phyloP scores from a whole-genome alignment of 2,329 filamentous ascomycete genomes.

The Colletotrichum navitas region DNA sequence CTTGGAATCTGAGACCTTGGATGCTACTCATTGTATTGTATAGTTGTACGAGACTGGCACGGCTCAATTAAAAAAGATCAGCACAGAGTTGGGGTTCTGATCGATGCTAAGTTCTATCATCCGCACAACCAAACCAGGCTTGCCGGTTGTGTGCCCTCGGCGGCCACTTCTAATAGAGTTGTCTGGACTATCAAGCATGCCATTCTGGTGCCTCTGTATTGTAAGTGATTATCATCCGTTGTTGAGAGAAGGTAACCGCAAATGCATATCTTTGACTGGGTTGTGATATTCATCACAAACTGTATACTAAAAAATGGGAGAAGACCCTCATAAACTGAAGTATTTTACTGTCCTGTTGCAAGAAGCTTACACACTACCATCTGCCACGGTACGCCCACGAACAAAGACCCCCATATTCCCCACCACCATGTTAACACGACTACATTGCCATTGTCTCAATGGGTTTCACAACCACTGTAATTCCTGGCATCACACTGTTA shows the following conservation, averaged over 20 bases:
- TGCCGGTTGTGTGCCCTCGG: neutral
- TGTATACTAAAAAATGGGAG: neutral
- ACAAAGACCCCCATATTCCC: neutral
- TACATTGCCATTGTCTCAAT: no score
- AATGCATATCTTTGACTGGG: neutral
- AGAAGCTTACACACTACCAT: neutral
- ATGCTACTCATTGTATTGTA: neutral
- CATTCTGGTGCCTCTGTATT: neutral
- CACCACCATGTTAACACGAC: neutral
- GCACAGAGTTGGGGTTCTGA: accelerated
- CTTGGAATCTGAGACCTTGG: neutral
- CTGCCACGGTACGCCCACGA: neutral
- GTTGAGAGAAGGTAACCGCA: neutral
- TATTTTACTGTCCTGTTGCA: no score
- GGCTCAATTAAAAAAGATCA: neutral
- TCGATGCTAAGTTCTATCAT: neutral
- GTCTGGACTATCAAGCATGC: neutral
- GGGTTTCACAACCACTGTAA: neutral
- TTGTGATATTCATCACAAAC: neutral
- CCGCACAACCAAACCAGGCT: neutral
- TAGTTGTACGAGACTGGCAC: neutral
- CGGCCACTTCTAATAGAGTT: neutral
- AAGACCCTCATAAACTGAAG: neutral
- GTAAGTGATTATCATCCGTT: neutral
- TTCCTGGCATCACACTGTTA: neutral